phyloP scores from a whole-genome alignment of 768 basidiomycete genomes.

The Russula dissimulans region DNA sequence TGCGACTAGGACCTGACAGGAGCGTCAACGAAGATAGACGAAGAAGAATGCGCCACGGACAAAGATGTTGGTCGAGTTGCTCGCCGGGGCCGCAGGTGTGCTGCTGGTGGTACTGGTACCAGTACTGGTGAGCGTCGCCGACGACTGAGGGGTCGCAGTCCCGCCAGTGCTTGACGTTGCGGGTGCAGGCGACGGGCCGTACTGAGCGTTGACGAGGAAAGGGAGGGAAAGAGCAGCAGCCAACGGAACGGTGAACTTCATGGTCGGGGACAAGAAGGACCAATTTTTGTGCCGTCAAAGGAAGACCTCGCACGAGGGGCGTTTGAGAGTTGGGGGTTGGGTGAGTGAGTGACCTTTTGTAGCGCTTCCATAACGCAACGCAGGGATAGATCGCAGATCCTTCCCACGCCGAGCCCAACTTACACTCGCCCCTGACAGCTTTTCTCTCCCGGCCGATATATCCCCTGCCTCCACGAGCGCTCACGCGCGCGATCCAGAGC shows the following conservation, averaged over 20 bases:
- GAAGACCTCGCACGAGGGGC: not conserved
- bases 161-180: not conserved
- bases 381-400: too few species aligned
- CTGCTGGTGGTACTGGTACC: not conserved
- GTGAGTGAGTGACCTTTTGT: not conserved
- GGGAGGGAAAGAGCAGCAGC: conserved; percentile 25
- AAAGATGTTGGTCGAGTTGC: conserved; percentile 18
- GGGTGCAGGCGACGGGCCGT: conserved; percentile 22
- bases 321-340: not conserved
- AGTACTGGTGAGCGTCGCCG: not conserved
- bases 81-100: conserved; percentile 26
- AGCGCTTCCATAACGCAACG: too few species aligned
- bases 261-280: conserved; percentile 5
- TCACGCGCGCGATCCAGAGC: not conserved
- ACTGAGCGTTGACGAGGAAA: conserved; percentile 34
- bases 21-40: not conserved
- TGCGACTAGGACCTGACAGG: conserved; percentile 36
- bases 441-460: not conserved
- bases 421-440: not conserved
- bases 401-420: not conserved
- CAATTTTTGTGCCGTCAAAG: not conserved
- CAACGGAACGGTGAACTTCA: conserved; percentile 28
- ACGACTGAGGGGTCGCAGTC: not conserved
- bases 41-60: not conserved
- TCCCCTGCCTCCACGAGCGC: not conserved